Evolutionary conservation across 1,139 yeast species (phyloP).

Genomic region (Dujonia santamariae): DNA sequence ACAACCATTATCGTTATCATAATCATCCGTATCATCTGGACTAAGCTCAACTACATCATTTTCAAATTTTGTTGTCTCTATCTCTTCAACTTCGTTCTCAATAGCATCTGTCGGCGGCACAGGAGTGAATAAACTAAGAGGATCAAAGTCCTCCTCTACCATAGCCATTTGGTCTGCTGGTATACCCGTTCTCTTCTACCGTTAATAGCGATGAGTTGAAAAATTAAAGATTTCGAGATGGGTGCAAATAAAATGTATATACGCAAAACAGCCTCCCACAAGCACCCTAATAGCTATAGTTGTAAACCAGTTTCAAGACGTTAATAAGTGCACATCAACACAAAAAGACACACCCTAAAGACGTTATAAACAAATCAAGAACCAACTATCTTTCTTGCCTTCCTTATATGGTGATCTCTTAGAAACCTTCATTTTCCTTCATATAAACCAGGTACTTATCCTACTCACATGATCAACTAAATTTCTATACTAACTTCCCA

Average conservation of each 20-base stretch:
- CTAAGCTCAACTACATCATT: no score
- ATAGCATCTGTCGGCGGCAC: conserved; percentile 9
- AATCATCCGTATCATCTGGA: background rate
- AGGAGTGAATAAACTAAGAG: conserved; percentile 40
- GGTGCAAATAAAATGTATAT: background rate
- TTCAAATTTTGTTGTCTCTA: background rate
- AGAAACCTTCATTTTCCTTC: no score
- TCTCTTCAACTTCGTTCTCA: background rate
- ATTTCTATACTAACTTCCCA: no score
- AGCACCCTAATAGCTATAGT: no score
- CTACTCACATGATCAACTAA: background rate
- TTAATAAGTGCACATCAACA: no score
- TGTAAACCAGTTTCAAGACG: no score
- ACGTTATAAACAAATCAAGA: no score
- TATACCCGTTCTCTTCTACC: no score
- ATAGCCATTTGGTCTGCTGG: background rate
- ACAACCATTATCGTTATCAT: background rate
- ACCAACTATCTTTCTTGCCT: no score
- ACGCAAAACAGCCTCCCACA: background rate
- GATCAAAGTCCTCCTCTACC: conserved; percentile 36
- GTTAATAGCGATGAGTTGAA: background rate
- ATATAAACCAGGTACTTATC: background rate
- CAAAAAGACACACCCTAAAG: no score
- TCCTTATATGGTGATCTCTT: no score
- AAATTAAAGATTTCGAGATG: no score